Conservation (phyloP, 176 grass and related monocot species). For the Otatea glauca region DNA sequence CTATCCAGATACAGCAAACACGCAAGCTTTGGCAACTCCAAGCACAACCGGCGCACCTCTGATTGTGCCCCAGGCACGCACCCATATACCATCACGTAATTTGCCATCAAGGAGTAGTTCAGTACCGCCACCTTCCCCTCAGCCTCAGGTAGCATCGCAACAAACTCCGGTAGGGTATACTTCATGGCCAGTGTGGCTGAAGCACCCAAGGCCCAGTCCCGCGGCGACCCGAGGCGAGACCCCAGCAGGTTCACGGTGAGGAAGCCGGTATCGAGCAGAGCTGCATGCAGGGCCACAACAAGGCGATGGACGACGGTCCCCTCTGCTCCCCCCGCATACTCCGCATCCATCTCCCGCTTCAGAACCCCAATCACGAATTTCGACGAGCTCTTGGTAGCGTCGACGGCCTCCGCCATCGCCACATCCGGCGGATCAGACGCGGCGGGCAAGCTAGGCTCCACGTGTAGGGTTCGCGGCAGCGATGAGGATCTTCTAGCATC, state of each 20-base stretch:
- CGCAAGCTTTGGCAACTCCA: constrained; percentile 60
- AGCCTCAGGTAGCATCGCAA: not conserved
- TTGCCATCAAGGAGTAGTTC: constrained; percentile 63
- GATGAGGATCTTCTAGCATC: not conserved
- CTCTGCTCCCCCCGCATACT: constrained; percentile 22
- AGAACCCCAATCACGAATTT: constrained; percentile 49
- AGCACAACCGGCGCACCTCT: constrained; percentile 59
- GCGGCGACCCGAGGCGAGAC: constrained; percentile 38
- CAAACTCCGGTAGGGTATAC: constrained; percentile 60
- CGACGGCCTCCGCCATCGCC: constrained; percentile 37
- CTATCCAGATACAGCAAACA: constrained; percentile 65
- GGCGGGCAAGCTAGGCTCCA: constrained; percentile 1
- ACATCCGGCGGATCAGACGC: constrained; percentile 32
- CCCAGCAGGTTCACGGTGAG: constrained; percentile 13
- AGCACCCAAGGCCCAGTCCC: constrained; percentile 47
- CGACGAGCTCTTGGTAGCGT: not conserved
- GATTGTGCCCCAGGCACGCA: constrained; percentile 45
- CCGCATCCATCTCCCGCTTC: constrained; percentile 53
- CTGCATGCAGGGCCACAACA: constrained; percentile 60
- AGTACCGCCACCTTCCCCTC: constrained; percentile 57
- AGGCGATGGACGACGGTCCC: constrained; percentile 45
- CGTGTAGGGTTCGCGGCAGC: not conserved
- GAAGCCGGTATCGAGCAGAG: constrained; percentile 69
- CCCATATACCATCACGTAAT: constrained; percentile 65
- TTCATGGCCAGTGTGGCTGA: constrained; percentile 42